Base-by-base conservation (phyloP, 78 protist genomes). In the Dictyostelium capitatum region DNA sequence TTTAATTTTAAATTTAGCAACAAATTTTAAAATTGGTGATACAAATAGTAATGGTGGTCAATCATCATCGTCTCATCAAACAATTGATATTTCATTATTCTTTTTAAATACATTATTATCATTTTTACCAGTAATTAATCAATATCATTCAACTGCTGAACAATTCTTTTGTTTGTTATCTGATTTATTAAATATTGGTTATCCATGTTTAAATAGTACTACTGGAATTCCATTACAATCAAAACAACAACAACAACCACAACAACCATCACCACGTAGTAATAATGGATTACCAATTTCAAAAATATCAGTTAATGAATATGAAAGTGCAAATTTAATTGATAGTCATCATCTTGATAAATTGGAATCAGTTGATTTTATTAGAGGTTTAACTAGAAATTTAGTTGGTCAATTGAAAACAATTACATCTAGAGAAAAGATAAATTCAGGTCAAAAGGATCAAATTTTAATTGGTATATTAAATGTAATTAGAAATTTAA, bases 81-180 rank as follows among this genome's bases (percentile, higher is more conserved):
- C 83, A 0, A 74, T 78, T n/a, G 83, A 78, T 54, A 10, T 80
- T 14, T 87, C 93, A 25, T 47, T 87, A 15, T 91, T 67, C 78
- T 91, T 91, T 46, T 41, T 82, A 4, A 28, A 80, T 20, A 51
- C 37, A 14, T 43, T 91, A 37, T 74, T 91, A 59, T 57, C 82
- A 10, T 91, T 83, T 65, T 80, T 91, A 37, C 95, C 95, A 11
- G 30, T 30, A 28, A 70, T 91, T 67, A 83, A 91, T 77, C 8
- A 23, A 30, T 91, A 91, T n/a, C 72, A 62, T 62, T 53, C 84
- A 12, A 91, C 89, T 15, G 82, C 92, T 7, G 95, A 91, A 28
- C 95, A 91, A 48, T 91, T 59, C 77, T 91, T 91, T 69, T 77
- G 84, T 83, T 17, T 91, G 12, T 43, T 91, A 12, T 82, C 90